Evolutionary conservation across 139 green algal species (phyloP).

Genomic region (Tetraselmis chui): DNA sequence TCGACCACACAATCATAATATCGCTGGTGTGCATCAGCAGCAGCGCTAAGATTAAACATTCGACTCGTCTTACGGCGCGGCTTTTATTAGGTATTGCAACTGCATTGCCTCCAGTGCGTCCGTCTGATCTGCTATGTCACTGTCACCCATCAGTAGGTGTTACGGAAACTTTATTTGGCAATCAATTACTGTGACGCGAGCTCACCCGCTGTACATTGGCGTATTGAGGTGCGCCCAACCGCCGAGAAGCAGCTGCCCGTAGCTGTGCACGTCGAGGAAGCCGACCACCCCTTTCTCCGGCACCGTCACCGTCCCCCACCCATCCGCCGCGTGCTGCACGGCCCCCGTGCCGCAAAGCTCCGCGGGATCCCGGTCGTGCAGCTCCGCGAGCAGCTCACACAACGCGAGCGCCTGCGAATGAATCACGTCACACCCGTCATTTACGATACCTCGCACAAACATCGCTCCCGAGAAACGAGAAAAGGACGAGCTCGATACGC

Average conservation of each 20-base stretch:
- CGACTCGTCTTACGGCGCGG: not conserved
- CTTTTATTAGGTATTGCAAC: not conserved
- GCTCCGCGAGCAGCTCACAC: not conserved
- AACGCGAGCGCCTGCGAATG: not conserved
- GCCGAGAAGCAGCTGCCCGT: not conserved
- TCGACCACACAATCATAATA: too few relatives aligned
- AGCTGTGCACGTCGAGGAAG: not conserved
- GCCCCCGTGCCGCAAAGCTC: not conserved
- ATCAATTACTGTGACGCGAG: too few relatives aligned
- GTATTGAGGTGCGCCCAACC: not conserved
- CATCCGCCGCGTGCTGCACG: not conserved
- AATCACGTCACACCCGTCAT: too few relatives aligned
- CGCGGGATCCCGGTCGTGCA: not conserved
- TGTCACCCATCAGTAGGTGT: too few relatives aligned
- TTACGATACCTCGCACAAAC: too few relatives aligned
- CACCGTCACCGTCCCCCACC: not conserved
- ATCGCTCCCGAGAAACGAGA: too few relatives aligned
- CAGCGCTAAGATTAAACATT: too few relatives aligned
- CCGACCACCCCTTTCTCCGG: not conserved
- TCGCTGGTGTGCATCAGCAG: too few relatives aligned
- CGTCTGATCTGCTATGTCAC: too few relatives aligned
- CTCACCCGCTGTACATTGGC: not conserved
- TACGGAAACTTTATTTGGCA: too few relatives aligned
- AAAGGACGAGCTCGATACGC: too few relatives aligned
- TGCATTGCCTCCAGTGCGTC: not conserved